Percentiles rank a stretch among this genome's conserved stretches.
Evolutionary conservation across 345 rosid species (phyloP).

Genomic region (Arabidopsis arenosa): DNA sequence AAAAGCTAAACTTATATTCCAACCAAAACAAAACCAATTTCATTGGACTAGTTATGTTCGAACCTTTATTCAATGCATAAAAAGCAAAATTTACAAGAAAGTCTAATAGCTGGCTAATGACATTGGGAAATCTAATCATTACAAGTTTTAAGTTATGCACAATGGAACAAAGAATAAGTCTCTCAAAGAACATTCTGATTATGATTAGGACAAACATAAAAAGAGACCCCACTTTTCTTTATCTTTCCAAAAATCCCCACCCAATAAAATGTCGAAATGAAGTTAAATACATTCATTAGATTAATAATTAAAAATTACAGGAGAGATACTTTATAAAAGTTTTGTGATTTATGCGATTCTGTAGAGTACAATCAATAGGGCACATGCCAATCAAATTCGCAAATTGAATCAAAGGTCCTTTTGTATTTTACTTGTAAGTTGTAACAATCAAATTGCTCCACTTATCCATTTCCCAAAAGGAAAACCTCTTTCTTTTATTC

Average conservation of each 20-base stretch:
- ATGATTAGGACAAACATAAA: constrained; percentile 42
- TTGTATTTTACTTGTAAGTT: constrained; percentile 10
- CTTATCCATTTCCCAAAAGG: constrained; percentile 45
- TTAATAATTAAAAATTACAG: not conserved
- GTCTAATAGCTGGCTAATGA: constrained; percentile 35
- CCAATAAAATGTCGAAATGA: constrained; percentile 37
- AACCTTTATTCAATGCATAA: not conserved
- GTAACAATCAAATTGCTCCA: constrained; percentile 39
- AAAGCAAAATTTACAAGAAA: constrained; percentile 9
- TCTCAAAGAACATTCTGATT: constrained; percentile 47
- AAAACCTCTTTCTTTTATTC: constrained; percentile 26
- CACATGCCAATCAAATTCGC: constrained; percentile 44
- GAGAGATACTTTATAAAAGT: constrained; percentile 35
- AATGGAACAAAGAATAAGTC: constrained; percentile 42
- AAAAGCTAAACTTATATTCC: not conserved
- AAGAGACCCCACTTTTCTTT: constrained; percentile 43
- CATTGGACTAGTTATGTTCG: constrained; percentile 13
- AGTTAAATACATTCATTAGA: constrained; percentile 2
- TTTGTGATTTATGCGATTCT: constrained; percentile 32
- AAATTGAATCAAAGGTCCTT: constrained; percentile 29
- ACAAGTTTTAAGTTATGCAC: constrained; percentile 29
- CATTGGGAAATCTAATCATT: constrained; percentile 42
- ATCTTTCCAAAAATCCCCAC: not conserved
- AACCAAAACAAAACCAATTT: not conserved
- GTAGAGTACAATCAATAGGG: constrained; percentile 23